Base-by-base conservation (phyloP, 2,329 filamentous ascomycete species). In the Alternaria metachromatica region DNA sequence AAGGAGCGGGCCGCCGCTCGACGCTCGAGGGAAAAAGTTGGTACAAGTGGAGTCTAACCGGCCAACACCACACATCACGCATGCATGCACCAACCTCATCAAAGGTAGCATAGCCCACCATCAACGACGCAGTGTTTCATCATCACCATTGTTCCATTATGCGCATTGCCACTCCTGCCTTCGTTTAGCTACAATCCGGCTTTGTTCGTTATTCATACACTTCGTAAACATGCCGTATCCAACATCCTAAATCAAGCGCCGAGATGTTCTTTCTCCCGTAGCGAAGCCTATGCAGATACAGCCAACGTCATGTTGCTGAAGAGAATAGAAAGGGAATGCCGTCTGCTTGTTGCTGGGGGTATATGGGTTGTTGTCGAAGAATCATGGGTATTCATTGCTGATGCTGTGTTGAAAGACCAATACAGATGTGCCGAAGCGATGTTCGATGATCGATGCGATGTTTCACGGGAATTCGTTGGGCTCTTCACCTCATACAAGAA, bases 321-420 rank as follows among this genome's bases (percentile, higher is more conserved):
- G 54, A 48, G 46, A 11, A 62, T 58, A 43, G 60, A 51, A 57
- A 23, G 25, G 33, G 60, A 26, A 59, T 61, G 45, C 25, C 26
- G 25, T 51, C 49, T 8, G 41, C 26, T 26, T 55, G 43, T 55
- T 55, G 46, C 59, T 55, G 21, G 33, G 33, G 15, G 28, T 21
- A 43, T 37, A 33, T 7, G 11, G 18, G 23, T 15, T 13, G 37
- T 37, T 50, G 48, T 54, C 15, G 6, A 44, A 45, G 37, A 33
- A 12, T 21, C 49, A 23, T 41, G 13, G 12, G 3, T 33, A 21
- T 53, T 41, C 12, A 33, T 18, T 37, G 49, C 21, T 48, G 45
- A 57, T 37, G 15, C 20, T 21, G 26, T 12, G 55, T 30, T 33
- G 48, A 25, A 26, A 23, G 18, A 43, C 45, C 43, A 51, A 60